Evolutionary conservation across 352 stramenopile genomes (phyloP).

Genomic region (Phytophthora sansomeana): DNA sequence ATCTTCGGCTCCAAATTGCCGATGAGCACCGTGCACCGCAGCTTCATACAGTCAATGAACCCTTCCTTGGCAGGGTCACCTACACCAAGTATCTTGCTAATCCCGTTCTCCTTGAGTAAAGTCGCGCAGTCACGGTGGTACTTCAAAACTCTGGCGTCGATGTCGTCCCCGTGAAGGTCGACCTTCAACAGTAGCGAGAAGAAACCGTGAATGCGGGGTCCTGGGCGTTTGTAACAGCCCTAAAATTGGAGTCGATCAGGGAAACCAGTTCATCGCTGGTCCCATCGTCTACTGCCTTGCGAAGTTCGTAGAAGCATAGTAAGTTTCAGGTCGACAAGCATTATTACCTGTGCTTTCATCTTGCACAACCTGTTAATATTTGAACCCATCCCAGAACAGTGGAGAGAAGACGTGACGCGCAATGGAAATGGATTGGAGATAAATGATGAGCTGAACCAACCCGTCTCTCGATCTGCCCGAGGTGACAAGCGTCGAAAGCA

Average conservation of each 20-base stretch:
- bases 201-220: constrained; percentile 20
- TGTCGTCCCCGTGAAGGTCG: constrained; percentile 20
- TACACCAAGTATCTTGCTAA: background rate
- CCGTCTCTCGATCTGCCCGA: background rate
- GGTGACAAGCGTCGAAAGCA: constrained; percentile 12
- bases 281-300: constrained; percentile 1
- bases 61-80: background rate
- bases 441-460: constrained; percentile 21
- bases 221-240: constrained; percentile 16
- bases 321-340: background rate
- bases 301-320: constrained; percentile 9
- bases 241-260: background rate
- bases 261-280: constrained; percentile 1
- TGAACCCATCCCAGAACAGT: constrained; percentile 20
- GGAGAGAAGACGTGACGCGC: constrained; percentile 12
- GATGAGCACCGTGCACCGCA: constrained; percentile 8
- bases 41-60: constrained; percentile 15
- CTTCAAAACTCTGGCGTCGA: constrained; percentile 22
- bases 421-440: constrained; percentile 1
- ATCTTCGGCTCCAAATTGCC: constrained; percentile 18
- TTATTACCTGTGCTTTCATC: constrained; percentile 13
- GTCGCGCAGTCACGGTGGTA: constrained; percentile 17
- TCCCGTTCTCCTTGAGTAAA: constrained; percentile 15
- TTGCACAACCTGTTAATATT: constrained; percentile 28
- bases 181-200: constrained; percentile 22